Evolutionary conservation across 768 basidiomycete species (phyloP), one percentile per base, ranked within the genome.

Genomic region (Dioszegia hungarica): DNA sequence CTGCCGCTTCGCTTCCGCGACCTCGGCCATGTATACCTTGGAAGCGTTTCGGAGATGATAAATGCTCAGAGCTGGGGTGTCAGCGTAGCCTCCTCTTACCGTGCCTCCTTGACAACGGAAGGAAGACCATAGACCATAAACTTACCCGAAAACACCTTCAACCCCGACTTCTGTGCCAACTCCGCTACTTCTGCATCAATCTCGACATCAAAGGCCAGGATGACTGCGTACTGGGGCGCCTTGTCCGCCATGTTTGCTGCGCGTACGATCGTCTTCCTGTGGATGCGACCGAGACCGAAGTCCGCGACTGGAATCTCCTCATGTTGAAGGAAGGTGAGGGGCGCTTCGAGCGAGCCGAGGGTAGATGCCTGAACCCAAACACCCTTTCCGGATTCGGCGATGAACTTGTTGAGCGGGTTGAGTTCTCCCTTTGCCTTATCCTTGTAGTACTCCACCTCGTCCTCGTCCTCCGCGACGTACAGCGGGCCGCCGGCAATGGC

Each of bases 291-390:
- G 59, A 99, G 95, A 77, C 94, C 94, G 78, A 98, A 94, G 17
- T 89, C 89, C 10, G 89, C 90, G 2, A 99, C 94, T 1, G 95
- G 94, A 62, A 98, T 98, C 79, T 98, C 93, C 82, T 88, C 91
- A 51, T 79, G 79, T 78, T 89, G 88, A 72, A 99, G 80, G 85
- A 98, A 98, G 65, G 97, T 94, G 46, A 99, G 81, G 54, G 98
- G 79, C 1, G 95, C 95, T 76, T 99, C 95, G 36, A 99, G 82
- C 12, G 95, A 95, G 57, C 95, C 95, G 37, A 99, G 83, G 4
- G 95, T 99, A 50, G 89, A 92, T 4, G 95, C 90, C 74, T 98
- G 95, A 10, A 99, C 95, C 67, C 89, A 95, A 57, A 99, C 94
- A 62, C 95, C 95, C 28, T 86, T 85, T 17, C 92, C 94, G 4